Conservation (phyloP, 352 stramenopile genomes). For the Blastocystis sp. region DNA sequence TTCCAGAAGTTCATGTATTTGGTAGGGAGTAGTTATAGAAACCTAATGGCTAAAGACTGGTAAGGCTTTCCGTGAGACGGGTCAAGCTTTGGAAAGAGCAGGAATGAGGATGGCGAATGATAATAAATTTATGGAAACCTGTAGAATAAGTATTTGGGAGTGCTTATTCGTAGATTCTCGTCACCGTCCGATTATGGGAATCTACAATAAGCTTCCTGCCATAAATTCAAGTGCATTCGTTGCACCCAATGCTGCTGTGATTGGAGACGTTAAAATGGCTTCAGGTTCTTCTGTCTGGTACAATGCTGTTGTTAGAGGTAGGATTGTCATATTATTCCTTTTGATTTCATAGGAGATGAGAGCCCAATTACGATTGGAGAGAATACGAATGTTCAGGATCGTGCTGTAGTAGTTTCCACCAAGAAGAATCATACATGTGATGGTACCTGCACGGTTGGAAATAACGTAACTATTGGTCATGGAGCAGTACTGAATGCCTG, state of each 20-base stretch:
- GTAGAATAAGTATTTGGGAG: slow-evolving; percentile 71
- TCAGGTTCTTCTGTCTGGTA: slow-evolving; percentile 91
- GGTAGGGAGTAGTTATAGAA: neutral
- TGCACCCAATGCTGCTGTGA: slow-evolving; percentile 90
- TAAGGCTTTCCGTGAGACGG: slow-evolving; percentile 88
- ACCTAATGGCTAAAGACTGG: slow-evolving; percentile 70
- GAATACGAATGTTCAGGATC: slow-evolving; percentile 92
- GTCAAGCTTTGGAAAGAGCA: slow-evolving; percentile 88
- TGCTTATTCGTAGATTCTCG: slow-evolving; percentile 74
- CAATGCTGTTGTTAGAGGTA: slow-evolving; percentile 88
- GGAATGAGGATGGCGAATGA: slow-evolving; percentile 83
- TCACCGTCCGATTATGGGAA: slow-evolving; percentile 86
- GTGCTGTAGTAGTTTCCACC: slow-evolving; percentile 83
- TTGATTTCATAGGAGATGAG: slow-evolving; percentile 75
- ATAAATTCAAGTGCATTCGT: slow-evolving; percentile 87
- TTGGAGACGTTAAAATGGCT: slow-evolving; percentile 90
- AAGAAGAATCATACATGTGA: slow-evolving; percentile 74
- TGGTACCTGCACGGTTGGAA: slow-evolving; percentile 83
- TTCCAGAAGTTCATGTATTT: slow-evolving; percentile 59
- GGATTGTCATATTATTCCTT: too few relatives aligned
- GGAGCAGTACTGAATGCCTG: slow-evolving; percentile 90
- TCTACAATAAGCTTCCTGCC: slow-evolving; percentile 85
- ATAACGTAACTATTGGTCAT: slow-evolving; percentile 90
- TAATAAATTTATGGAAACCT: slow-evolving; percentile 83
- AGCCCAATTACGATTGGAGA: slow-evolving; percentile 89